Evolutionary conservation across 495 filamentous ascomycete species (phyloP), one percentile per base, ranked within the genome.

Genomic region (Penicillium canescens): DNA sequence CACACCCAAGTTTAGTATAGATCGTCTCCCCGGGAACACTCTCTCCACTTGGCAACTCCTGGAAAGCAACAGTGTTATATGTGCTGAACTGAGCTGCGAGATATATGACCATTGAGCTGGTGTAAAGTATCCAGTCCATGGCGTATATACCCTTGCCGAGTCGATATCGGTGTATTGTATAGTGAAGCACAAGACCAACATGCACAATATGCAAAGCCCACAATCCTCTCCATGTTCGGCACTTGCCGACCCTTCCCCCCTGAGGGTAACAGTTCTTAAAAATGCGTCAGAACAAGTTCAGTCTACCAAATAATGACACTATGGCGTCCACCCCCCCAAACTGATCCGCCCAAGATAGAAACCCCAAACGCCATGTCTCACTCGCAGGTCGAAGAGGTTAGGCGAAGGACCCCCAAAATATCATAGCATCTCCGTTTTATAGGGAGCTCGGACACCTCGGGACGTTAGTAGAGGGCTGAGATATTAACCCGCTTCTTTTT

Each of bases 21-120:
- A 64, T 64, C 61, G 58, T 36, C 55, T 59, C 48, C 55, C 60
- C 58, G 50, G 49, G 40, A 60, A 41, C 28, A 31, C 50, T 42
- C 47, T 50, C 61, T 54, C 59, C 55, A 60, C 52, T 52, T 56
- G 34, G 50, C 28, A 7, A 43, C 57, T 57, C 56, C 56, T 59
- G 60, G 47, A 33, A 52, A 38, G 10, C 31, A 42, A 34, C 18
- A 18, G 18, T 18, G 18, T 18, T 18, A 18, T 18, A 18, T 18
- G 18, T 18, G 18, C 1, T 18, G 18, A 18, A 18, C 18, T 18
- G 18, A 18, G 18, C 18, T 18, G 18, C 1, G 18, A 18, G 18
- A 18, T 18, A 18, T 18, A 18, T 18, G 18, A 18, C 18, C 18
- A 18, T 18, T 18, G 18, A 18, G 18, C 18, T 18, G 18, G 18